Conservation (phyloP, 192 early-diverging fungal species). For the Podila minutissima region DNA sequence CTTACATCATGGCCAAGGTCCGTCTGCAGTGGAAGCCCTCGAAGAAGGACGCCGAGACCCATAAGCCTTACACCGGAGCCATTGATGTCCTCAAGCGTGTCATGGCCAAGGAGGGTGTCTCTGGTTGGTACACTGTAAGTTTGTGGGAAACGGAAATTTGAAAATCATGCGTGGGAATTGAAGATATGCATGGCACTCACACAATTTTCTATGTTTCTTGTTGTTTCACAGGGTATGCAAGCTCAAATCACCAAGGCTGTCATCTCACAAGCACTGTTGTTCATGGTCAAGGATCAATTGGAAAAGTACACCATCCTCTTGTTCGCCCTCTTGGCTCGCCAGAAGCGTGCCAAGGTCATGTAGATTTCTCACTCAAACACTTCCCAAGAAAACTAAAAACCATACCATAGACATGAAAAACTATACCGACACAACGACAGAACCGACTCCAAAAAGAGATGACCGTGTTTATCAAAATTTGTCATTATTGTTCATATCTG, state of each 20-base stretch:
- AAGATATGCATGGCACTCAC: neutral
- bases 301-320: conserved; percentile 74
- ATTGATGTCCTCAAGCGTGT: conserved; percentile 89
- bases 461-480: too few species aligned
- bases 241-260: conserved; percentile 99
- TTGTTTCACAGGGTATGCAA: conserved; percentile 83
- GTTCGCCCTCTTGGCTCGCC: conserved; percentile 58
- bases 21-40: conserved; percentile 92
- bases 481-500: too few species aligned
- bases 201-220: neutral
- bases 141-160: neutral
- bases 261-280: conserved; percentile 97
- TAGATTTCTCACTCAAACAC: conserved; percentile 1
- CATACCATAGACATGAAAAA: neutral
- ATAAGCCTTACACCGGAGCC: conserved; percentile 80
- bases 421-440: too few species aligned
- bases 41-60: conserved; percentile 62
- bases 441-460: too few species aligned
- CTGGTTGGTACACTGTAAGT: conserved; percentile 93
- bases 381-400: neutral
- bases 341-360: conserved; percentile 27
- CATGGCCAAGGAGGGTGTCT: conserved; percentile 79
- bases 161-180: neutral
- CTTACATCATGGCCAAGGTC: conserved; percentile 99
- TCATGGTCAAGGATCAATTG: conserved; percentile 96